Evolutionary conservation across 805 yeast genomes (phyloP).

Genomic region (Candida hungchunana): DNA sequence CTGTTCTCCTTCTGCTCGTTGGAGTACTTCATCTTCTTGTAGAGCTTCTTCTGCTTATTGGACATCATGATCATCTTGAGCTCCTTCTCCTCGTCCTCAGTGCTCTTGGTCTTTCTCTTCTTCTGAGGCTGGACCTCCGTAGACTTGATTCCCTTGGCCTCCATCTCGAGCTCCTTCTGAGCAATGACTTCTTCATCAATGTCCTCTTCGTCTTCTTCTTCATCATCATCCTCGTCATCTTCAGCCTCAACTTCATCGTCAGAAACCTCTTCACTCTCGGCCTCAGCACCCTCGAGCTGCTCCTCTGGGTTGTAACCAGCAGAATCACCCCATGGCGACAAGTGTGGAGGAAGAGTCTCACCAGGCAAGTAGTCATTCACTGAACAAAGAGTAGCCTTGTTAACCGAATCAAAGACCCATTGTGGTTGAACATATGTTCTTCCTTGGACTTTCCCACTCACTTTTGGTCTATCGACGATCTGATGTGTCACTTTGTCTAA

Average conservation of each 20-base stretch:
- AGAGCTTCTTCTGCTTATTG: constrained; percentile 89
- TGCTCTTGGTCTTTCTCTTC: constrained; percentile 32
- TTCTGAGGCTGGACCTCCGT: constrained; percentile 43
- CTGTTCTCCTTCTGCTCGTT: constrained; percentile 77
- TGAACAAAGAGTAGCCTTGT: constrained; percentile 68
- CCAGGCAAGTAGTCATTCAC: constrained; percentile 90
- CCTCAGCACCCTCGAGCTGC: constrained; percentile 38
- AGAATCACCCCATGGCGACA: constrained; percentile 98
- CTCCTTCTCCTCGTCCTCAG: constrained; percentile 75
- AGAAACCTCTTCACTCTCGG: constrained; percentile 45
- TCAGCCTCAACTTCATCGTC: constrained; percentile 51
- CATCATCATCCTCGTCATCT: constrained; percentile 51
- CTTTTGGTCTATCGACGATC: constrained; percentile 86
- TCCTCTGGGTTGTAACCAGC: constrained; percentile 84
- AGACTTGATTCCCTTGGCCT: constrained; percentile 81
- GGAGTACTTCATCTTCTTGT: constrained; percentile 93
- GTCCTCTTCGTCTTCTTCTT: constrained; percentile 45
- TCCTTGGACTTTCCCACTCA: constrained; percentile 74
- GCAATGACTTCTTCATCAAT: constrained; percentile 35
- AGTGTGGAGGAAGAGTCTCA: constrained; percentile 91
- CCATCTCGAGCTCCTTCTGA: constrained; percentile 83
- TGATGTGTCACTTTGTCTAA: constrained; percentile 82
- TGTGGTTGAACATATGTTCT: constrained; percentile 96
- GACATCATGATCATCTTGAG: constrained; percentile 97
- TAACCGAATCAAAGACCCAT: constrained; percentile 92